Evolutionary conservation across 192 early-diverging fungal genomes (phyloP).

Genomic region (Podila verticillata): DNA sequence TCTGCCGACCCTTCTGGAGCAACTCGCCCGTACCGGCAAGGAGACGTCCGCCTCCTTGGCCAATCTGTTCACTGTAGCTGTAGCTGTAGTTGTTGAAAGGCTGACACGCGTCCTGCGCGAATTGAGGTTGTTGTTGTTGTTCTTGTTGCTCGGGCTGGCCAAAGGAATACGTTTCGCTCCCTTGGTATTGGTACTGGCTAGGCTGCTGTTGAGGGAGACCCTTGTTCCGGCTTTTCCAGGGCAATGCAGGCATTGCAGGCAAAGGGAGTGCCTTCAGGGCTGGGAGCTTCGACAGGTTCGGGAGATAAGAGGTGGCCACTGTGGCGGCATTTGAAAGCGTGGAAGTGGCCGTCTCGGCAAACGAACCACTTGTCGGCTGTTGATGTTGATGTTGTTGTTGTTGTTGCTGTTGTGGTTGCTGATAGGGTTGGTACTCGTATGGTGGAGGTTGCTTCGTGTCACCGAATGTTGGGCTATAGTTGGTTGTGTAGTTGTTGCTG

Average conservation of each 20-base stretch:
- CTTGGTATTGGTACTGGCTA: neutral
- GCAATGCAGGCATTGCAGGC: conserved; percentile 18
- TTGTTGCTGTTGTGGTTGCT: conserved; percentile 4
- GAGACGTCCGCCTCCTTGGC: neutral
- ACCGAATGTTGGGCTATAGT: neutral
- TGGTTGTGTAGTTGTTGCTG: conserved; percentile 10
- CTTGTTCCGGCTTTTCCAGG: conserved; percentile 32
- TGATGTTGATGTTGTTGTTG: neutral
- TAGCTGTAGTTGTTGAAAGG: neutral
- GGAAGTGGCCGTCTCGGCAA: conserved; percentile 30
- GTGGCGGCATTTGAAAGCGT: conserved; percentile 44
- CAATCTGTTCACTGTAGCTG: neutral
- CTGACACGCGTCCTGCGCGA: neutral
- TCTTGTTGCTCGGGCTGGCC: conserved; percentile 10
- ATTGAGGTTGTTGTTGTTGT: conserved; percentile 16
- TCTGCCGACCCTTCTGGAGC: conserved; percentile 38
- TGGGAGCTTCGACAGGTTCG: conserved; percentile 42
- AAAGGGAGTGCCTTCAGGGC: conserved; percentile 13
- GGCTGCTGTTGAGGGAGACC: conserved; percentile 29
- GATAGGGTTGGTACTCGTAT: conserved; percentile 6
- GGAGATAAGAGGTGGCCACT: conserved; percentile 42
- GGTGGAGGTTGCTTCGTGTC: conserved; percentile 3
- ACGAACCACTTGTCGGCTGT: neutral
- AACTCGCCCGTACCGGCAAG: conserved; percentile 11
- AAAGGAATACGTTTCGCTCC: conserved; percentile 2